phyloP scores from a whole-genome alignment of 176 grass and related monocot species.

The Guadua angustifolia region DNA sequence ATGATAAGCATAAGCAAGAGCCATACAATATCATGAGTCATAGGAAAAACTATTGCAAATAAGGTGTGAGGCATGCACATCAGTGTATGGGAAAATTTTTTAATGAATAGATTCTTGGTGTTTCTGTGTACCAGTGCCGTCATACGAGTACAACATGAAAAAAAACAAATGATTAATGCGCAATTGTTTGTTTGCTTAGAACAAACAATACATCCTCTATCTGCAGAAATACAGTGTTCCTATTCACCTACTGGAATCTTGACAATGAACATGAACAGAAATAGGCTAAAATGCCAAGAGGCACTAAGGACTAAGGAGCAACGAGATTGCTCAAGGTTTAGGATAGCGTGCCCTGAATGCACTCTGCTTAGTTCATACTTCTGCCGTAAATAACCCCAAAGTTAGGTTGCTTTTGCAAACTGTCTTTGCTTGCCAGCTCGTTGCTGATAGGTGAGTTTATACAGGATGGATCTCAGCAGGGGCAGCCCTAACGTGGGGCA shows the following conservation, averaged over 20 bases:
- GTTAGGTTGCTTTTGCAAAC: not conserved
- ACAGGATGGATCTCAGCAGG: not conserved
- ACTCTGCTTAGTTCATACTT: not conserved
- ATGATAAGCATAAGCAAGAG: not conserved
- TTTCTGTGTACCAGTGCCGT: not conserved
- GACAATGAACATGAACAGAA: not conserved
- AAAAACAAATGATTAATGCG: not conserved
- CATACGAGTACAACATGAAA: not conserved
- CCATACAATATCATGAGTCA: not conserved
- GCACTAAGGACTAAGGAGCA: not conserved
- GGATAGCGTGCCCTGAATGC: not conserved
- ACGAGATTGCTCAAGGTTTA: conserved; percentile 1
- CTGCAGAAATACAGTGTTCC: not conserved
- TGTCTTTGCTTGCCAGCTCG: not conserved
- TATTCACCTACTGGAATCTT: not conserved
- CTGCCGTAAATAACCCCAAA: not conserved
- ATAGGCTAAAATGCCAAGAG: not conserved
- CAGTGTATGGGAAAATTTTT: not conserved
- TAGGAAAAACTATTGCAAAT: not conserved
- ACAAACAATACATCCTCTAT: not conserved
- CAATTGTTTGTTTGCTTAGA: not conserved
- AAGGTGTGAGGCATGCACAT: not conserved
- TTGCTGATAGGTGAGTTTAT: not conserved
- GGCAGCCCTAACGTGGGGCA: no score
- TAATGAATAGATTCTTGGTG: not conserved